Evolutionary conservation across 2,329 filamentous ascomycete genomes (phyloP).

Genomic region (Escovopsis weberi): DNA sequence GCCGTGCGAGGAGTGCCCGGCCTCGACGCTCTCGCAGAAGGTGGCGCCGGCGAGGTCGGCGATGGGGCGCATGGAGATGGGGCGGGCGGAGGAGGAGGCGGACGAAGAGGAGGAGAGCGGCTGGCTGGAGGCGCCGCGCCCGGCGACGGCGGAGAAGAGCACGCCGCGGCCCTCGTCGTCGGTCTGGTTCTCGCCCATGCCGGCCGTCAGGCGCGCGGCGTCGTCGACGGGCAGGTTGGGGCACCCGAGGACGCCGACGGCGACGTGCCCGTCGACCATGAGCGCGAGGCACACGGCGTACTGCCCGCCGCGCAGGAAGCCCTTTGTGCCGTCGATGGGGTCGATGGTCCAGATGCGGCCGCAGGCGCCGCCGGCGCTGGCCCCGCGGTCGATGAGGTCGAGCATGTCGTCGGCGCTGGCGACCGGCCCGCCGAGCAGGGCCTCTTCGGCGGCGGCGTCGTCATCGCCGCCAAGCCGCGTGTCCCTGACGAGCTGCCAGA

Average conservation of each 20-base stretch:
- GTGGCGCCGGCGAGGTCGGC: constrained; percentile 63
- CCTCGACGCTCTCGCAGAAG: constrained; percentile 95
- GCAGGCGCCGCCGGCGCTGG: constrained; percentile 53
- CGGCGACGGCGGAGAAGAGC: constrained; percentile 70
- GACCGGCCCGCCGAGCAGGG: constrained; percentile 50
- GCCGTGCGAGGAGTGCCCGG: constrained; percentile 77
- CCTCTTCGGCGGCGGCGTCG: constrained; percentile 40
- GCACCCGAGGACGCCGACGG: constrained; percentile 87
- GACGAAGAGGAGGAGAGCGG: constrained; percentile 37
- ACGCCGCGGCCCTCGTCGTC: constrained; percentile 64
- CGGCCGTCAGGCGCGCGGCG: constrained; percentile 39
- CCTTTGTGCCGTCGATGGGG: constrained; percentile 95
- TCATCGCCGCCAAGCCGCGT: constrained; percentile 37
- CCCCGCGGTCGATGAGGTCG: constrained; percentile 51
- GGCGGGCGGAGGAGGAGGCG: constrained; percentile 26
- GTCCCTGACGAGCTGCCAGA: constrained; percentile 71
- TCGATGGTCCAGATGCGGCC: constrained; percentile 93
- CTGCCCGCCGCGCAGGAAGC: constrained; percentile 88
- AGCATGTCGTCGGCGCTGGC: constrained; percentile 52
- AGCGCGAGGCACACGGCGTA: constrained; percentile 91
- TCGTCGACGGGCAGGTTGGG: constrained; percentile 90
- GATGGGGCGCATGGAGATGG: constrained; percentile 69
- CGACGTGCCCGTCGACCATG: constrained; percentile 85
- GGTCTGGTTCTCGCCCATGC: constrained; percentile 59
- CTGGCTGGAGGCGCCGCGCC: constrained; percentile 67